phyloP scores from a whole-genome alignment of 78 protist species.

The Polysphondylium violaceum region DNA sequence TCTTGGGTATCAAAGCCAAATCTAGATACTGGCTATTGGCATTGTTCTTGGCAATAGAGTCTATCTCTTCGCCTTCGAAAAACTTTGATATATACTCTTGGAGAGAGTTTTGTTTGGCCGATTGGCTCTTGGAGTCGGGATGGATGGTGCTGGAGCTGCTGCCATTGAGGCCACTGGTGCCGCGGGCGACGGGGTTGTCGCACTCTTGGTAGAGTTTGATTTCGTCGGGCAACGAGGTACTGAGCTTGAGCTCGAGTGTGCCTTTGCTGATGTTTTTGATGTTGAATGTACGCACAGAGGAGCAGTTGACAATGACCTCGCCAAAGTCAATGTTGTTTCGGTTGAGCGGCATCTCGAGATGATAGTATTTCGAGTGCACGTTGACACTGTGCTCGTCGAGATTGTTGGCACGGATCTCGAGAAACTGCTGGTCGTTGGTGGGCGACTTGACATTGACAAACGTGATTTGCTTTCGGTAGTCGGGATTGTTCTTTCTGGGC shows the following conservation, averaged over 20 bases:
- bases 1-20: constrained; percentile 49
- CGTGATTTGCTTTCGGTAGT: constrained; percentile 86
- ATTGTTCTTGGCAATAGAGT: background rate
- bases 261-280: constrained; percentile 60
- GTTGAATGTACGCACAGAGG: constrained; percentile 65
- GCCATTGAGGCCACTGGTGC: too few species aligned
- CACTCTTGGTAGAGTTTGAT: constrained; percentile 46
- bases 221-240: constrained; percentile 63
- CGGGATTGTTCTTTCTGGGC: constrained; percentile 86
- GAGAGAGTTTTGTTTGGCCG: constrained; percentile 12
- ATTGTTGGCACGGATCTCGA: constrained; percentile 82
- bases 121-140: background rate
- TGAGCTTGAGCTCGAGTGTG: constrained; percentile 13
- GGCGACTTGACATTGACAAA: constrained; percentile 70
- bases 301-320: constrained; percentile 78
- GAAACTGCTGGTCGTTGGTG: constrained; percentile 39
- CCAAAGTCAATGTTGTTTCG: constrained; percentile 76
- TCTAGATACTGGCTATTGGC: constrained; percentile 71
- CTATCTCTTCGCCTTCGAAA: constrained; percentile 72
- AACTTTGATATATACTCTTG: constrained; percentile 66
- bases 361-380: constrained; percentile 82
- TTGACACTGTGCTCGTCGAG: constrained; percentile 81
- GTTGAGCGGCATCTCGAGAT: constrained; percentile 42
- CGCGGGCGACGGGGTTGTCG: background rate
- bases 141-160: background rate